Conservation (phyloP, 2,329 filamentous ascomycete genomes). For the Venturiaceae sp. region DNA sequence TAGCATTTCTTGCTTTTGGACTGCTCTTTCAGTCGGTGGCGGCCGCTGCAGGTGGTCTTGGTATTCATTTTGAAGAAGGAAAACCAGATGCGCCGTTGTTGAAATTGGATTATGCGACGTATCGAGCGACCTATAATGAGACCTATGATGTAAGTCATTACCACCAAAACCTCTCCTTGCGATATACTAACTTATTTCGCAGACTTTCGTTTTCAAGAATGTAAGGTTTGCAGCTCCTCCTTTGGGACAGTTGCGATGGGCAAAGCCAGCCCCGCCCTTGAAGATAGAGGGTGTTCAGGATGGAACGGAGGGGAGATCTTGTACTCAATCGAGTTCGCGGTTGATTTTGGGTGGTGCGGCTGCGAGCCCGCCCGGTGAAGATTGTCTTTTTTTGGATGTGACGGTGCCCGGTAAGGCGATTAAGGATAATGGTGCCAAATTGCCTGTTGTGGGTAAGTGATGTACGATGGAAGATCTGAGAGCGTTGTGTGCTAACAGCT, state of each 20-base stretch:
- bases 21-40: too few relatives aligned
- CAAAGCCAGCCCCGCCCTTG: constrained; percentile 9
- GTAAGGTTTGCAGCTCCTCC: constrained; percentile 23
- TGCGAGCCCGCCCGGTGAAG: constrained; percentile 20
- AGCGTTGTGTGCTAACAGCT: too few relatives aligned
- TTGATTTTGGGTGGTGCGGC: background rate
- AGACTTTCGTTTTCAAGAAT: constrained; percentile 12
- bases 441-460: constrained; percentile 6
- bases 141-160: background rate
- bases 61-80: background rate
- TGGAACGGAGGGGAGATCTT: background rate
- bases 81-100: background rate
- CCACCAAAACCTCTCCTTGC: background rate
- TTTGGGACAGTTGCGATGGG: constrained; percentile 18
- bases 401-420: constrained; percentile 33
- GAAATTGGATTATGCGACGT: constrained; percentile 1
- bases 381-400: constrained; percentile 43
- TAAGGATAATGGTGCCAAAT: background rate
- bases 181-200: background rate
- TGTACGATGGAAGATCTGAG: background rate
- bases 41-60: background rate
- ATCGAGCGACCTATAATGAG: background rate
- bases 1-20: too few relatives aligned
- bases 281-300: background rate
- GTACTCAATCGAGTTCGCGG: background rate